Base-by-base conservation (phyloP, 2,329 filamentous ascomycete species). In the Penicillium aurantiogriseum region DNA sequence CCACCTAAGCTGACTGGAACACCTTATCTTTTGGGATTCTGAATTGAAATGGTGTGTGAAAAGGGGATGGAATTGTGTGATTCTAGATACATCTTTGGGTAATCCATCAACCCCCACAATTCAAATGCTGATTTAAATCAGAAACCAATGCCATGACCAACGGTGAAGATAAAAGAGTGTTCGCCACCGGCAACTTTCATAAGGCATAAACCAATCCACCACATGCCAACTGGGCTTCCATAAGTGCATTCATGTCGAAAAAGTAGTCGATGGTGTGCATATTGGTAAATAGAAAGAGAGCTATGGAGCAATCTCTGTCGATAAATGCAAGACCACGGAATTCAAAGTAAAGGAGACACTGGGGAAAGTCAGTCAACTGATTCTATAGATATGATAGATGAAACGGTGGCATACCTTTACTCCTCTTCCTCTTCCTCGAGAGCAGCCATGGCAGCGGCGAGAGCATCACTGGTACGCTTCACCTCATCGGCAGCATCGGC, bases 401-500 rank as follows among this genome's bases (percentile, higher is more conserved):
- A 17, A 33, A 27, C 13, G 11, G 39, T 21, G n/a, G 9, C 47
- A 48, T 52, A 67, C 68, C 40, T 65, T 62, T 64, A 65, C 61
- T 70, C 59, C n/a, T 69, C 63, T 13, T 50, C 52, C 17, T 40
- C 51, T 33, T 68, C 63, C 23, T 70, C 65, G 40, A 73, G 59
- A 31, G 64, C 67, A 59, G 69, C 69, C 67, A 73, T 69, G 29
- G 70, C 69, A n/a, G 68, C 59, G 3, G 69, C 68, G 31, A 73
- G 67, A 35, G 67, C 69, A 50, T 72, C 69, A 45, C 69, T 67
- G 38, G 70, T 67, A 61, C 69, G 70, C 59, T 71, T 71, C 46
- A 71, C 66, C 33, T 83, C 76, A 66, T 86, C 80, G 70, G 88
- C 88, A 5, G 85, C 85, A 68, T 82, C 81, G 47, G 86, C 86